phyloP scores from a whole-genome alignment of 345 rosid species.

The Durio zibethinus region DNA sequence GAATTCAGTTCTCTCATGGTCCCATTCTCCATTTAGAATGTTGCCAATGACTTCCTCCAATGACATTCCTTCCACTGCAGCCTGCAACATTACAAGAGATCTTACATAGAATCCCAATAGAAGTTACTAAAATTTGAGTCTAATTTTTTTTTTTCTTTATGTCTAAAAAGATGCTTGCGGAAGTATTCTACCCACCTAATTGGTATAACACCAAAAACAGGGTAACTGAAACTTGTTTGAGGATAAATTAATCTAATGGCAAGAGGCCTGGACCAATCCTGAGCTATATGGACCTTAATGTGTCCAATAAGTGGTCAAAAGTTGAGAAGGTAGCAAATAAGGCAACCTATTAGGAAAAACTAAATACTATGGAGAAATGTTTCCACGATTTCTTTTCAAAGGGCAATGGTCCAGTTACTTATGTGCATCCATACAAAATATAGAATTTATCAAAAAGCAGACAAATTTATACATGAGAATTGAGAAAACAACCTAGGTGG shows the following conservation, averaged over 20 bases:
- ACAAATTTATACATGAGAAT: background rate
- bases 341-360: background rate
- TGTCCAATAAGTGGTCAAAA: background rate
- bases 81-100: conserved; percentile 38
- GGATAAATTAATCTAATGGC: background rate
- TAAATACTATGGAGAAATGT: background rate
- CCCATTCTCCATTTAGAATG: conserved; percentile 73
- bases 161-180: background rate
- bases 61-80: conserved; percentile 44
- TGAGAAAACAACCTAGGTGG: background rate
- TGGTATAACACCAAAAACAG: background rate
- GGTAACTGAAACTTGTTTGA: background rate
- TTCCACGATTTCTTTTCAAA: background rate
- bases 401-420: background rate
- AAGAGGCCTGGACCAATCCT: background rate
- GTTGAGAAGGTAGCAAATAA: background rate
- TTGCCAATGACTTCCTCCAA: conserved; percentile 52
- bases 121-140: background rate
- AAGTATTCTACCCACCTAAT: background rate
- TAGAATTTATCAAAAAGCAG: background rate
- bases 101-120: background rate
- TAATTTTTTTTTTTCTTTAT: background rate
- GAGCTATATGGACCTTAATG: background rate
- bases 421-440: background rate
- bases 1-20: conserved; percentile 82